Evolutionary conservation across 2,329 filamentous ascomycete genomes (phyloP), one percentile per base, ranked within the genome.

Genomic region (Mariannaea sp.): DNA sequence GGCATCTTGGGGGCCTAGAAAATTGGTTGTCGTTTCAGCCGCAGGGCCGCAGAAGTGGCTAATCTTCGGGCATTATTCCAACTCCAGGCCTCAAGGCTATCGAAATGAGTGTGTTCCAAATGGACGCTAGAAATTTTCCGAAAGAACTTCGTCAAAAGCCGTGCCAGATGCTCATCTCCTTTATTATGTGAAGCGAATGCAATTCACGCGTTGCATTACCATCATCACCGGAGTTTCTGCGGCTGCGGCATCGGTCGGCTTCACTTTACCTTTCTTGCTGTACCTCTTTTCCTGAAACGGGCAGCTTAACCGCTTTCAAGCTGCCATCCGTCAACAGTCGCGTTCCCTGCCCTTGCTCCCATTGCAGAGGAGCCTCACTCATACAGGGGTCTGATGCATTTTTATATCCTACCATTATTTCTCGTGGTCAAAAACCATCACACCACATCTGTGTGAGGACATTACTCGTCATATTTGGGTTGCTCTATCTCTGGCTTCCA

Each of bases 31-130:
- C 13, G 41, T 47, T 40, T 6, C 24, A 40, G 22, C 40, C 12
- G 3, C 7, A 14, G 7, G 13, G 22, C 19, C 16, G 17, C 24
- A 12, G 0, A 5, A 14, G 6, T 53, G 62, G 62, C 40, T 64
- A 65, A 65, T 57, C 56, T 13, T 62, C 62, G 62, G 62, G 7
- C 14, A n/a, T 40, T 16, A 16, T n/a, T 41, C 13, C 22, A 12
- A n/a, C 43, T 26, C 30, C 39, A 14, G 27, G 26, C 20, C 10
- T 12, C 16, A 39, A 17, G 8, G 9, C 20, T 33, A 45, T 27
- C 45, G 33, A 45, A 30, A 30, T 39, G 39, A 47, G 30, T 35
- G 26, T 2, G 32, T 14, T 20, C 13, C 53, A 49, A 56, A 49
- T 56, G 53, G 49, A 19, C 26, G 27, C 29, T 29, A 20, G 35